Base-by-base conservation (phyloP, 2,329 filamentous ascomycete genomes). In the Cercospora nicotianae region DNA sequence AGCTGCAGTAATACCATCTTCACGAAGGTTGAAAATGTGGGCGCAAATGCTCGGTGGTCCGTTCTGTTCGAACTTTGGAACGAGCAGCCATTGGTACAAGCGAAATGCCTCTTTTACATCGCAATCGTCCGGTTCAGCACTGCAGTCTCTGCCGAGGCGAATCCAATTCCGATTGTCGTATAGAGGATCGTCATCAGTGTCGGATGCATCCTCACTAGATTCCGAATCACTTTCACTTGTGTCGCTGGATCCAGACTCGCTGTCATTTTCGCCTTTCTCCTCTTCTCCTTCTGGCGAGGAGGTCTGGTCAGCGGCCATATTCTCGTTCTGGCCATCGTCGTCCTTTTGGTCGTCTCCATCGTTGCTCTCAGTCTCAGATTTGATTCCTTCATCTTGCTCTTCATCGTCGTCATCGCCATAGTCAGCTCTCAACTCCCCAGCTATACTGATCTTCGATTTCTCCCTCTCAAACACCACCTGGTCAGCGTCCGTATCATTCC, bases 101-200 rank as follows among this genome's bases (percentile, higher is more conserved):
- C 30, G 42, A 36, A 42, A 60, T 13, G 57, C 57, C 31, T 59
- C 48, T 2, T 55, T 57, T 12, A 20, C 57, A 42, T 60, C 63
- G n/a, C 36, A 61, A 7, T 60, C 13, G 18, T 65, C 36, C 4
- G 63, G 31, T 26, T 65, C 58, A 18, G 18, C 18, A 31, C 26
- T 51, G 23, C 63, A 65, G 8, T 65, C 63, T 23, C 45, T 30
- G 28, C 63, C 65, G n/a, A 67, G 28, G 18, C 65, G 60, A 45
- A 67, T 23, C 60, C 51, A 58, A 7, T 67, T 63, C 13, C 61
- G 65, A n/a, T 67, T 33, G 33, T 64, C 65, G 26, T 67, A 61
- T 10, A 67, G 20, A n/a, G 48, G 48, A 23, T 53, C 48, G 48
- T 53, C 13, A 23, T 13, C 31, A 36, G 5, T 26, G 13, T 53